Evolutionary conservation across 2,329 filamentous ascomycete genomes (phyloP), one percentile per base, ranked within the genome.

Genomic region (Paraphoma sp.): DNA sequence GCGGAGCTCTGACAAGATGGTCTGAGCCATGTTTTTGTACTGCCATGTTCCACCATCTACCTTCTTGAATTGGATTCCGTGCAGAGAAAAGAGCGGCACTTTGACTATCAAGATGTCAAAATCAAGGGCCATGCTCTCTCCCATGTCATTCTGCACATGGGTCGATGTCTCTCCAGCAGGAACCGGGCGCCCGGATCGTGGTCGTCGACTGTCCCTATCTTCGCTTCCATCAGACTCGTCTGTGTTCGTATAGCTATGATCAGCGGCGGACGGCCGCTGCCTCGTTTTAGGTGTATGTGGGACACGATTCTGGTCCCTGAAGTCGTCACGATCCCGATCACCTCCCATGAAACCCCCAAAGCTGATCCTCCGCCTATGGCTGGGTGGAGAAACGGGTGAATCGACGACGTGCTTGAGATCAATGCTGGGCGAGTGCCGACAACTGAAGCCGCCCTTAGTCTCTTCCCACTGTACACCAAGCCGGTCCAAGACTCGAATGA

Each of bases 101-200:
- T 99, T 99, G 74, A 99, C 95, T 66, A 99, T 95, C 65, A 97
- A 88, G 61, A 98, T 97, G 75, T 99, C 95, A 72, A 98, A 99
- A 62, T 91, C 88, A 50, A 98, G 81, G 40, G 91, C 84, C 84
- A 96, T 89, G 76, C 87, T 94, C 55, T 87, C 89, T 3, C 93
- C 93, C 29, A 96, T 85, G 68, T 97, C 94, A 65, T 87, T 94
- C 74, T 96, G 92, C 23, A 97, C 93, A 57, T 95, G 92, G 3
- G 93, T 97, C 48, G 89, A 93, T 23, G 93, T 98, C 79, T 96
- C 95, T 18, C 92, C 94, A 1, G 91, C 87, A 1, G 89, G 85
- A 48, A 71, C 33, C 48, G 70, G 60, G 14, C 72, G 67, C 9
- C 63, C 56, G n/a, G 59, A 55, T 6, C 68, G 58, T 29, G 65